phyloP scores from a whole-genome alignment of 2,329 filamentous ascomycete genomes.

The Monilinia fructigena region DNA sequence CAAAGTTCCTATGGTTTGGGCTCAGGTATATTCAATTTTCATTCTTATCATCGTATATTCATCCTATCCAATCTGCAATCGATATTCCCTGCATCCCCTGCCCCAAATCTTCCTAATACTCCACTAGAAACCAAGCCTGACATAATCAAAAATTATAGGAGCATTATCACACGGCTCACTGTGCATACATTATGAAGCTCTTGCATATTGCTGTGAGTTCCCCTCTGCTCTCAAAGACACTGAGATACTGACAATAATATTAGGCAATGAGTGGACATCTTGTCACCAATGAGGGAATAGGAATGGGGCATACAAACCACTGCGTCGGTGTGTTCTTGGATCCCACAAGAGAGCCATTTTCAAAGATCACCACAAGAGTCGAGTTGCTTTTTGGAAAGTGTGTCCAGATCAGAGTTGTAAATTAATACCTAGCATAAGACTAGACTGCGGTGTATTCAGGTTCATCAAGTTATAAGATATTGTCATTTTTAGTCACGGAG shows the following conservation, averaged over 20 bases:
- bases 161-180: background rate
- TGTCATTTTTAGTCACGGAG: no score
- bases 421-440: background rate
- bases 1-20: slow-evolving; percentile 2
- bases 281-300: slow-evolving; percentile 3
- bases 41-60: no score
- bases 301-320: slow-evolving; percentile 1
- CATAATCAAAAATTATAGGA: background rate
- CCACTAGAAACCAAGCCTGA: no score
- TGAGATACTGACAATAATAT: background rate
- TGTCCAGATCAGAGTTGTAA: slow-evolving; percentile 1
- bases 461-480: no score
- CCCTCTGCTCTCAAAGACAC: background rate
- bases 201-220: slow-evolving; percentile 4
- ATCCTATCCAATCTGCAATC: no score
- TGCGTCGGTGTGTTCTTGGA: background rate
- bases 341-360: background rate
- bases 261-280: slow-evolving; percentile 13
- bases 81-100: no score
- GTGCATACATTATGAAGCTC: slow-evolving; percentile 2
- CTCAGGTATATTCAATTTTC: background rate
- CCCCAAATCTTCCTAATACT: no score
- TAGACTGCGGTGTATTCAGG: no score
- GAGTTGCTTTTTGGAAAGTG: slow-evolving; percentile 7
- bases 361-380: background rate